A percentile compares a stretch with the other conserved stretches of the same genome.
Evolutionary conservation across 257 asterid species (phyloP).

Genomic region (Prunella vulgaris): DNA sequence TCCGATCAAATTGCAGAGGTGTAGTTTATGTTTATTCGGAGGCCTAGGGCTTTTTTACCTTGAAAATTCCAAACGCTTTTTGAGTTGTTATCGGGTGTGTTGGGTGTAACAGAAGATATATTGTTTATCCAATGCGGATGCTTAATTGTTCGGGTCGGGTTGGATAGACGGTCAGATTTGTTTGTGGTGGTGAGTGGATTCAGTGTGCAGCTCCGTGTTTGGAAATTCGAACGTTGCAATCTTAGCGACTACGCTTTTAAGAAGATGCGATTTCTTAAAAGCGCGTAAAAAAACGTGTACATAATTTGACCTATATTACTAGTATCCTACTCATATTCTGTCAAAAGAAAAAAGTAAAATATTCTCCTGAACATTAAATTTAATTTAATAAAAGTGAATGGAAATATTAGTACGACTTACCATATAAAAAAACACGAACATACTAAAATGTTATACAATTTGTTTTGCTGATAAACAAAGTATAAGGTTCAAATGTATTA

Average conservation of each 20-base stretch:
- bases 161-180: background rate
- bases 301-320: too few relatives aligned
- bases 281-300: background rate
- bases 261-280: background rate
- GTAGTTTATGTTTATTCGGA: too few relatives aligned
- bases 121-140: background rate
- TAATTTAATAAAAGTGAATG: too few relatives aligned
- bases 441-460: too few relatives aligned
- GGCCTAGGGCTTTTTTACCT: conserved; percentile 14
- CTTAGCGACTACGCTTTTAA: background rate
- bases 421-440: too few relatives aligned
- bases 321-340: too few relatives aligned
- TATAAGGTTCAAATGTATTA: too few relatives aligned
- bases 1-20: background rate
- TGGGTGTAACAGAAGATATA: background rate
- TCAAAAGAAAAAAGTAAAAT: too few relatives aligned
- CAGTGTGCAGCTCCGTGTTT: background rate
- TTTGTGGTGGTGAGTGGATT: background rate
- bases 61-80: background rate
- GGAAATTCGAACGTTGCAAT: background rate
- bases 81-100: too few relatives aligned
- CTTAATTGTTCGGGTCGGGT: conserved; percentile 1
- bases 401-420: too few relatives aligned
- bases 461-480: too few relatives aligned
- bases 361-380: too few relatives aligned